phyloP scores from a whole-genome alignment of 129 eudicot genomes.

The Cynara cardunculus region DNA sequence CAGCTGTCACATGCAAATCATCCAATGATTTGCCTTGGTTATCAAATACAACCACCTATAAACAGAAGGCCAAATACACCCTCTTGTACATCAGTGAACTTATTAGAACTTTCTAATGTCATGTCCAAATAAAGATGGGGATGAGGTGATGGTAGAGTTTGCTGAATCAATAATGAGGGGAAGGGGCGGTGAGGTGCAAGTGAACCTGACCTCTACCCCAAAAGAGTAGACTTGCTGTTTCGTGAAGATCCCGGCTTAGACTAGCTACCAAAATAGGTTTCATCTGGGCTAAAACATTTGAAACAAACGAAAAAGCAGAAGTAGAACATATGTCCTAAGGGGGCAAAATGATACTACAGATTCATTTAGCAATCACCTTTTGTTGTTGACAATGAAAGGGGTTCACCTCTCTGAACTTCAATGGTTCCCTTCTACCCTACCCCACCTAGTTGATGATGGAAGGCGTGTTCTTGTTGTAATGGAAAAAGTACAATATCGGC shows the following conservation, averaged over 20 bases:
- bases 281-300: background rate
- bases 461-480: background rate
- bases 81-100: slow-evolving; percentile 2
- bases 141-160: background rate
- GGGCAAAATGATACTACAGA: background rate
- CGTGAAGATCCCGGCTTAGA: background rate
- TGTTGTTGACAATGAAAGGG: background rate
- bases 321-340: background rate
- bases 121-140: background rate
- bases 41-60: slow-evolving; percentile 83
- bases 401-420: background rate
- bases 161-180: background rate
- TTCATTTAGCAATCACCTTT: background rate
- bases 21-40: slow-evolving; percentile 38
- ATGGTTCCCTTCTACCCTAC: background rate
- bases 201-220: background rate
- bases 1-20: slow-evolving; percentile 29
- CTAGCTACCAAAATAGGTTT: background rate
- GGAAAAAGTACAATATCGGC: background rate
- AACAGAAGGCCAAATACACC: background rate
- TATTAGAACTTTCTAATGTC: slow-evolving; percentile 3
- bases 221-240: background rate
- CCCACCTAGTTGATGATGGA: slow-evolving; percentile 10
- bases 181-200: background rate
- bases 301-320: background rate